Evolutionary conservation across 202 grass and related monocot genomes (phyloP).

Genomic region (Setaria viridis): DNA sequence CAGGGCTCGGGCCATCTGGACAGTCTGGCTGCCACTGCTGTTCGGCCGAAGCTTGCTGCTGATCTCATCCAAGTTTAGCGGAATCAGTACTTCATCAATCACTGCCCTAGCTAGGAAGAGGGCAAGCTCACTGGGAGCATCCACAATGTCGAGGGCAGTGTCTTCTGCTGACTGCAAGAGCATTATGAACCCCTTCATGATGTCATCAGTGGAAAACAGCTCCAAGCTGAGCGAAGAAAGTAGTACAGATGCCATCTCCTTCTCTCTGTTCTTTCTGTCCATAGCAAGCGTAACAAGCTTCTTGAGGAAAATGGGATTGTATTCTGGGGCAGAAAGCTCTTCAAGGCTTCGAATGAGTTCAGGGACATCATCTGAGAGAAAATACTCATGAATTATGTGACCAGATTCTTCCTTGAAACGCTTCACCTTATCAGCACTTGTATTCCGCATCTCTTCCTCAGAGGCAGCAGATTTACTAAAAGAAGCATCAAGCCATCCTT

Average conservation of each 20-base stretch:
- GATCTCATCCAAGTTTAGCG: constrained; percentile 88
- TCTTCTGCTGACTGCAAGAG: constrained; percentile 91
- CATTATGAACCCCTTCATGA: constrained; percentile 92
- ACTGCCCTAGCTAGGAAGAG: constrained; percentile 92
- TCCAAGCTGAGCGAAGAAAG: constrained; percentile 94
- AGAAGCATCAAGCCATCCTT: constrained; percentile 85
- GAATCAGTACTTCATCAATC: constrained; percentile 85
- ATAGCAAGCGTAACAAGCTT: constrained; percentile 89
- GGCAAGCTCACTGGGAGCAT: constrained; percentile 91
- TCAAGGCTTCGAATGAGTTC: constrained; percentile 88
- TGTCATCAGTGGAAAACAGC: constrained; percentile 79
- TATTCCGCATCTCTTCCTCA: constrained; percentile 35
- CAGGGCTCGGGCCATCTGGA: constrained; percentile 71
- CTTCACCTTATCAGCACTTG: constrained; percentile 64
- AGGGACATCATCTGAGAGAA: constrained; percentile 86
- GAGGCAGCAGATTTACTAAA: constrained; percentile 48
- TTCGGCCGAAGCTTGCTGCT: constrained; percentile 66
- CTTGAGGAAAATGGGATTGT: constrained; percentile 89
- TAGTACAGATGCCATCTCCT: constrained; percentile 93
- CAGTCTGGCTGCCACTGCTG: constrained; percentile 74
- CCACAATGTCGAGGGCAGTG: constrained; percentile 81
- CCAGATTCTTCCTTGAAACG: constrained; percentile 80
- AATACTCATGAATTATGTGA: constrained; percentile 95
- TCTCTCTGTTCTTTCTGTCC: constrained; percentile 94
- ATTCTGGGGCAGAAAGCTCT: constrained; percentile 81